phyloP scores from a whole-genome alignment of 345 rosid species.

The Salix suchowensis region DNA sequence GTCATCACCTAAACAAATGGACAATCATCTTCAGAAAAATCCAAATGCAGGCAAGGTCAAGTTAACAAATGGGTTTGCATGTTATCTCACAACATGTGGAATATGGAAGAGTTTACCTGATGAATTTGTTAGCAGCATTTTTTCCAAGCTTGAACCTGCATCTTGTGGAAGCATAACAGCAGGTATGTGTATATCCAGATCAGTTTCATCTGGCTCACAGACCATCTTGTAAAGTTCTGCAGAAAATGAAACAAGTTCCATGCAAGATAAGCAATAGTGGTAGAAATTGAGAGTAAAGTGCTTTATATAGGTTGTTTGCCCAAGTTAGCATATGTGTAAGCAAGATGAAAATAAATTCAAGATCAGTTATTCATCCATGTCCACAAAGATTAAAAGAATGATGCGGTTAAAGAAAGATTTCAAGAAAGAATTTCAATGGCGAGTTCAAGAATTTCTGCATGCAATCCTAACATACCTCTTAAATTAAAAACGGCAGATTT shows the following conservation, averaged over 20 bases:
- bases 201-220: constrained; percentile 94
- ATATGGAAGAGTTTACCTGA: constrained; percentile 43
- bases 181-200: constrained; percentile 80
- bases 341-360: not conserved
- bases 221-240: constrained; percentile 99
- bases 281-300: not conserved
- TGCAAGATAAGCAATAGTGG: not conserved
- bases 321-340: not conserved
- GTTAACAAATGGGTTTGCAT: not conserved
- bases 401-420: not conserved
- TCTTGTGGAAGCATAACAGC: constrained; percentile 95
- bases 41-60: not conserved
- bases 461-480: not conserved
- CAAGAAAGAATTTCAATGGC: not conserved
- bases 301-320: not conserved
- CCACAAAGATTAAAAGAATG: not conserved
- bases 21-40: not conserved
- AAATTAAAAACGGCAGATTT: not conserved
- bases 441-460: not conserved
- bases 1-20: not conserved
- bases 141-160: constrained; percentile 78
- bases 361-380: not conserved
- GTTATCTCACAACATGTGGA: not conserved
- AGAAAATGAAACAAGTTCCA: not conserved
- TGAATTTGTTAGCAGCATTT: constrained; percentile 54